phyloP scores from a whole-genome alignment of 352 stramenopile genomes.

The Globisporangium ultimum region DNA sequence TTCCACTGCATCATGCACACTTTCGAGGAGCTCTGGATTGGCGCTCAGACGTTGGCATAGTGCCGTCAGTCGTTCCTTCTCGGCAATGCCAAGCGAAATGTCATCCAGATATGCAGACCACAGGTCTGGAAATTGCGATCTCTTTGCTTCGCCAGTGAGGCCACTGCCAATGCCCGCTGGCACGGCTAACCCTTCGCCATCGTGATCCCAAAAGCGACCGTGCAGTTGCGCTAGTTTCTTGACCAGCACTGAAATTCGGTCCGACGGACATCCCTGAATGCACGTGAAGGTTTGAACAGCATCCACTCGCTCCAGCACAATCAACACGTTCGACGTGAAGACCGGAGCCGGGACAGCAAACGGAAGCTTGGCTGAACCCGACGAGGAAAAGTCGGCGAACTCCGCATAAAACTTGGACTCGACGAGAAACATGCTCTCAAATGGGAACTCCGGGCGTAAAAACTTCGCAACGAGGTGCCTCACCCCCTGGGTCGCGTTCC shows the following conservation, averaged over 20 bases:
- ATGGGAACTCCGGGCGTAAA: conserved; percentile 69
- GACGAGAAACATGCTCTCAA: conserved; percentile 78
- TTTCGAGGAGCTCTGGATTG: conserved; percentile 30
- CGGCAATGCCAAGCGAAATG: conserved; percentile 26
- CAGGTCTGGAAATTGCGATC: conserved; percentile 51
- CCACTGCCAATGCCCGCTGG: conserved; percentile 70
- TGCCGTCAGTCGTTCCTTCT: conserved; percentile 24
- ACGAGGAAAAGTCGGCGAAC: conserved; percentile 18
- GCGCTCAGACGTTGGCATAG: conserved; percentile 51
- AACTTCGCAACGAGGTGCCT: conserved; percentile 71
- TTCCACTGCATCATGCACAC: conserved; percentile 50
- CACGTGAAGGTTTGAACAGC: conserved; percentile 52
- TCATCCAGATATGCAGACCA: conserved; percentile 57
- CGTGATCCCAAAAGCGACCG: conserved; percentile 42
- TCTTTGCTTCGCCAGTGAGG: conserved; percentile 55
- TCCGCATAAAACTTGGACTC: conserved; percentile 73
- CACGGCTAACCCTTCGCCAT: conserved; percentile 38
- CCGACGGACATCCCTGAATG: conserved; percentile 53
- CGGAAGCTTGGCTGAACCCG: conserved; percentile 24
- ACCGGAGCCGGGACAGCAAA: conserved; percentile 53
- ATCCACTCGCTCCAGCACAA: conserved; percentile 63
- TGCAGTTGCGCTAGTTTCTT: conserved; percentile 65
- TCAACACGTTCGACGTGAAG: conserved; percentile 66
- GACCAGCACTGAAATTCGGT: conserved; percentile 41
- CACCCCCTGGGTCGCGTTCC: conserved; percentile 3